Percentiles rank a stretch among this genome's conserved stretches.
phyloP scores from a whole-genome alignment of 257 asterid species.

The Solanum medicagineum region DNA sequence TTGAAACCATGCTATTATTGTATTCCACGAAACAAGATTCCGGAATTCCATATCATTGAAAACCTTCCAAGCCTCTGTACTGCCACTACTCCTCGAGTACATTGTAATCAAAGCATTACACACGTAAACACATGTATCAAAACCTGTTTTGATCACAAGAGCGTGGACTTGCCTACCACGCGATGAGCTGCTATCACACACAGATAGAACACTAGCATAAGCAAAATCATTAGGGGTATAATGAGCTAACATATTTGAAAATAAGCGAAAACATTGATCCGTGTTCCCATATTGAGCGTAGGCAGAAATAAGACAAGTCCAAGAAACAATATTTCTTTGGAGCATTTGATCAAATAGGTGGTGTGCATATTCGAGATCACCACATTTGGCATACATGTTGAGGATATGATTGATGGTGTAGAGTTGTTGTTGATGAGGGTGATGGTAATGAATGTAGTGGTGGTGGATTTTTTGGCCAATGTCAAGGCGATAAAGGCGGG shows the following conservation, averaged over 20 bases:
- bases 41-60: conserved; percentile 32
- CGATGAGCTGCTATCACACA: conserved; percentile 27
- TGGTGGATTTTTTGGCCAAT: conserved; percentile 19
- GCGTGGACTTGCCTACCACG: conserved; percentile 66
- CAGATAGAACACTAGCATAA: conserved; percentile 55
- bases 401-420: conserved; percentile 37
- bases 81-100: conserved; percentile 41
- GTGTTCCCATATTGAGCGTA: conserved; percentile 42
- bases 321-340: conserved; percentile 45
- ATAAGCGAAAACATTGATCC: conserved; percentile 40
- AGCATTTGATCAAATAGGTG: conserved; percentile 50
- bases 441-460: neutral
- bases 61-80: conserved; percentile 47
- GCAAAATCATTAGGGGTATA: conserved; percentile 63
- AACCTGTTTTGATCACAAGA: conserved; percentile 43
- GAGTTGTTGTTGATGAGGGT: conserved; percentile 16
- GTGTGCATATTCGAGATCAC: conserved; percentile 35
- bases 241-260: conserved; percentile 33
- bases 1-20: conserved; percentile 58
- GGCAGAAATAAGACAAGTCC: conserved; percentile 69
- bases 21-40: conserved; percentile 64
- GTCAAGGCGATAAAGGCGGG: conserved; percentile 4
- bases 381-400: conserved; percentile 37
- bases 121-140: conserved; percentile 51
- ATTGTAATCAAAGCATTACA: conserved; percentile 70